Percentiles rank a stretch among this genome's conserved stretches.
phyloP scores from a whole-genome alignment of 179 eudicot genomes.

The Actinidia chinensis region DNA sequence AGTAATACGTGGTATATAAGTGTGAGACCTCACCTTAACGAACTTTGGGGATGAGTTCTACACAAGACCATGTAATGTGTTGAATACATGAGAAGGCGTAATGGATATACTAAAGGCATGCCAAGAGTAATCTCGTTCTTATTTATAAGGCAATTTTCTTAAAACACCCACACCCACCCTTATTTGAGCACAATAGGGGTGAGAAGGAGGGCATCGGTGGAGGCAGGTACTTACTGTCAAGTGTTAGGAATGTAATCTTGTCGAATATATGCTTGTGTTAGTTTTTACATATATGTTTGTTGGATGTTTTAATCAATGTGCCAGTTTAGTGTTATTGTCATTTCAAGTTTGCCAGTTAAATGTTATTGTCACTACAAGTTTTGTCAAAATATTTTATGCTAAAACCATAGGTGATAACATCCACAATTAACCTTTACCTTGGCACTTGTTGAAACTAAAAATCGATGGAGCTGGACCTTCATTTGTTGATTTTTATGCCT shows the following conservation, averaged over 20 bases:
- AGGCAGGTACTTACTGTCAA: not conserved
- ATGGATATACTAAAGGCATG: too few relatives aligned
- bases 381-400: not conserved
- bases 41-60: too few relatives aligned
- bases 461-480: not conserved
- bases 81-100: too few relatives aligned
- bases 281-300: not conserved
- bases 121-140: too few relatives aligned
- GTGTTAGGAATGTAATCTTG: not conserved
- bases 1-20: too few relatives aligned
- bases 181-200: not conserved
- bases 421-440: not conserved
- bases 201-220: not conserved
- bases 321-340: too few relatives aligned
- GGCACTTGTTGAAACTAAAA: not conserved
- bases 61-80: too few relatives aligned
- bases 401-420: not conserved
- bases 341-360: too few relatives aligned
- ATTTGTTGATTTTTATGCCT: not conserved
- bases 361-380: not conserved
- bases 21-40: too few relatives aligned
- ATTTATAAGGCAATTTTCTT: too few relatives aligned
- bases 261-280: not conserved
- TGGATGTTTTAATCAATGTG: not conserved
- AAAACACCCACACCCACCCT: too few relatives aligned